These are phyloP conservation scores for Malassezia cuniculi DNA, from an alignment of 1,284 basidiomycete species.

Conservation along the genomic window DNA sequence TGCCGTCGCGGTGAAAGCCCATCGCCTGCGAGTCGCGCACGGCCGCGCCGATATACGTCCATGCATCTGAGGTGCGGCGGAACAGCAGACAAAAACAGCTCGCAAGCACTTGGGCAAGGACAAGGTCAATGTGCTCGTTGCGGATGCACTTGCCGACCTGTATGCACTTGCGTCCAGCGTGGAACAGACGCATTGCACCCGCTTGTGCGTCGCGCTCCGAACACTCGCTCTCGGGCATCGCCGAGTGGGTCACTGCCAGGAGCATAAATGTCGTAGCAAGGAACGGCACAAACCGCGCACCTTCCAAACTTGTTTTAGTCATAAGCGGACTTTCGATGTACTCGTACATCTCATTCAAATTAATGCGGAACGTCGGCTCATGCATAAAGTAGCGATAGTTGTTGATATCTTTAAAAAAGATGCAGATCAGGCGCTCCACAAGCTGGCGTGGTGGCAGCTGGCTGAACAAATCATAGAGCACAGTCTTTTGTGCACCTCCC, in stretches of 20 bases:
- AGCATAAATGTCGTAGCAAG: conserved; percentile 82
- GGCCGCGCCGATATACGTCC: conserved; percentile 84
- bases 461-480: conserved; percentile 31
- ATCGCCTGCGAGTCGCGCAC: conserved; percentile 85
- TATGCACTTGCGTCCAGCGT: conserved; percentile 55
- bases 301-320: conserved; percentile 48
- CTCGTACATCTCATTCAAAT: conserved; percentile 65
- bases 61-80: conserved; percentile 77
- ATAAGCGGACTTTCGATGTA: conserved; percentile 50
- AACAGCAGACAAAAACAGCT: conserved; percentile 81
- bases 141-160: conserved; percentile 32
- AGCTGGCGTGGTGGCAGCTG: conserved; percentile 24
- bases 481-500: conserved; percentile 32
- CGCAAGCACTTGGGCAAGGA: conserved; percentile 46
- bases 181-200: conserved; percentile 27
- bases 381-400: too few relatives aligned
- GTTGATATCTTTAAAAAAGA: conserved; percentile 55
- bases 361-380: conserved; percentile 68
- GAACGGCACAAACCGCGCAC: conserved; percentile 65
- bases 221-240: conserved; percentile 61
- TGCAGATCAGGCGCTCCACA: conserved; percentile 30
- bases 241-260: conserved; percentile 71
- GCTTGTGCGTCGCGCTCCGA: conserved; percentile 26
- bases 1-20: conserved; percentile 78
- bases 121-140: conserved; percentile 38